These are phyloP conservation scores for Cymbopogon citratus DNA, from an alignment of 176 grass and related monocot species.

Conservation along the genomic window DNA sequence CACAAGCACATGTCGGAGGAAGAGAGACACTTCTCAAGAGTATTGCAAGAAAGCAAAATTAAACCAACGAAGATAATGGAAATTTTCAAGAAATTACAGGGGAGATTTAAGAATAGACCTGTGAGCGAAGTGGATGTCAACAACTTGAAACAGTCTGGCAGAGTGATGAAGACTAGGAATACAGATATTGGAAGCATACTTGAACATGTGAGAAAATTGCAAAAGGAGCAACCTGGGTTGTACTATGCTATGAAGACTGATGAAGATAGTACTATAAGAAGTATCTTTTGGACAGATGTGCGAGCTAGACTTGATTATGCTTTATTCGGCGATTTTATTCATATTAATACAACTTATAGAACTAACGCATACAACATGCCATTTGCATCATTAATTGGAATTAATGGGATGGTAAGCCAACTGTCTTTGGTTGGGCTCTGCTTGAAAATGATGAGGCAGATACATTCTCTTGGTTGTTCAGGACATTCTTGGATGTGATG, in stretches of 20 bases:
- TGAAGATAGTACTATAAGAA: neutral
- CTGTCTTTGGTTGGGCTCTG: conserved; percentile 17
- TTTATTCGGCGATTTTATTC: conserved; percentile 20
- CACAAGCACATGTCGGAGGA: neutral
- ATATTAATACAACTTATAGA: conserved; percentile 3
- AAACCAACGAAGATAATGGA: conserved; percentile 14
- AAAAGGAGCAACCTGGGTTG: neutral
- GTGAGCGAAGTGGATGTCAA: neutral
- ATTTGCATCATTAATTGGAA: neutral
- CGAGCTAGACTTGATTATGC: conserved; percentile 12
- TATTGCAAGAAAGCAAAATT: conserved; percentile 12
- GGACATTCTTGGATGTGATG: conserved; percentile 23
- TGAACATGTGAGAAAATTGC: neutral
- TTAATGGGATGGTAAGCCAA: conserved; percentile 13
- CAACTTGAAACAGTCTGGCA: neutral
- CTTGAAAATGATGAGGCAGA: neutral
- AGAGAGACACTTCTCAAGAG: neutral
- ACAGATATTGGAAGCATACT: neutral
- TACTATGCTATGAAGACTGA: neutral
- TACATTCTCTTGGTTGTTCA: conserved; percentile 23
- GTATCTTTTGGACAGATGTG: conserved; percentile 17
- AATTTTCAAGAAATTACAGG: neutral
- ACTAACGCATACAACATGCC: neutral
- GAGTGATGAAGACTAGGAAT: neutral
- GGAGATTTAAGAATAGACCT: neutral